Conservation (phyloP, 139 green algal genomes). For the Micromonas commoda region DNA sequence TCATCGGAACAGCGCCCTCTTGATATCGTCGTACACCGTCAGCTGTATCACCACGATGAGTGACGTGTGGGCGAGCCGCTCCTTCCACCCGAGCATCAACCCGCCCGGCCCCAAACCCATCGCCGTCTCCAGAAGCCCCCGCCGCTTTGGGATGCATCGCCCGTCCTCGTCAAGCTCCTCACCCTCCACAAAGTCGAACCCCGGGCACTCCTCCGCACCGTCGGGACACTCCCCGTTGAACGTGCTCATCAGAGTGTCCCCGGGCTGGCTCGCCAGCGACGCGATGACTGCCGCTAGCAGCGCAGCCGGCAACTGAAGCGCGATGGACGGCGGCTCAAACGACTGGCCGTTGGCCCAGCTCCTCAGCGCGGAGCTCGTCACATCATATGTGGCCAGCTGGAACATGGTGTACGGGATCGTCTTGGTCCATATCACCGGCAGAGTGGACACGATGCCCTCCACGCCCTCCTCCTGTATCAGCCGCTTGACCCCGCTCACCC, state of each 20-base stretch:
- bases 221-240: not conserved
- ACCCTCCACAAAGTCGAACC: too few species aligned
- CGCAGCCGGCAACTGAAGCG: not conserved
- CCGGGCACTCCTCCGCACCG: not conserved
- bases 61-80: not conserved
- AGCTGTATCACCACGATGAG: conserved; percentile 11
- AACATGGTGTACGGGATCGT: conserved; percentile 11
- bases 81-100: conserved; percentile 2
- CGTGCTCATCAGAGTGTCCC: not conserved
- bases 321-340: not conserved
- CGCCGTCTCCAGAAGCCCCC: not conserved
- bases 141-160: too few species aligned
- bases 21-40: not conserved
- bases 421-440: conserved; percentile 9
- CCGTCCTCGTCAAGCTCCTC: not conserved
- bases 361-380: not conserved
- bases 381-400: conserved; percentile 1
- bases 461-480: not conserved
- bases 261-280: conserved; percentile 1
- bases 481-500: not conserved
- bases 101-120: not conserved
- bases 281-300: not conserved
- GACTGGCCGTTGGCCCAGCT: not conserved
- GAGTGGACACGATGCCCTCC: not conserved
- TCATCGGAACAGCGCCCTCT: not conserved